A percentile compares a stretch with the other conserved stretches of the same genome.
Evolutionary conservation across 805 yeast species (phyloP).

Genomic region (Candida xiaguanensis): DNA sequence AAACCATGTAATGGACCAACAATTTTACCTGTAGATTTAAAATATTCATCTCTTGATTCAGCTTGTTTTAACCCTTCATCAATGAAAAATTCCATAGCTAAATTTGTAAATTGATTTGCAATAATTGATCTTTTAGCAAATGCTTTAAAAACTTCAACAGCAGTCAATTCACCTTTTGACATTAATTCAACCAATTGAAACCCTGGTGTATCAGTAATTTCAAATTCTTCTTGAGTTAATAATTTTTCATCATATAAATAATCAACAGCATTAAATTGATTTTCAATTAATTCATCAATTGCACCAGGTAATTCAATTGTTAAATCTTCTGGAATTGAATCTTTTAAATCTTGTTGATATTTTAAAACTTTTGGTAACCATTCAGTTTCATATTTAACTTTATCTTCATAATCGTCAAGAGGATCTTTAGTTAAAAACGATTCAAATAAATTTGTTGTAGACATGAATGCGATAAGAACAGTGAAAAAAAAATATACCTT

Average conservation of each 20-base stretch:
- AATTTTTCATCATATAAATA: constrained; percentile 31
- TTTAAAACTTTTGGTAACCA: constrained; percentile 47
- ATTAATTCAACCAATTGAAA: constrained; percentile 22
- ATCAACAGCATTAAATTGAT: constrained; percentile 35
- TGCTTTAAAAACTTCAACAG: constrained; percentile 39
- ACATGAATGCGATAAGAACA: not conserved
- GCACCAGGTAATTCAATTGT: constrained; percentile 29
- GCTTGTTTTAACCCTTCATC: constrained; percentile 60
- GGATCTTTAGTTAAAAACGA: constrained; percentile 29
- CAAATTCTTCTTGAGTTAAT: constrained; percentile 31
- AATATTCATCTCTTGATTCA: constrained; percentile 49
- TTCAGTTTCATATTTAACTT: constrained; percentile 34
- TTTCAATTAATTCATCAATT: constrained; percentile 24
- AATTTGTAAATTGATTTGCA: constrained; percentile 42
- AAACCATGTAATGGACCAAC: constrained; percentile 66
- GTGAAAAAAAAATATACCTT: too few relatives aligned
- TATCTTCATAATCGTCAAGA: constrained; percentile 34
- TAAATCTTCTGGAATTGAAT: constrained; percentile 29
- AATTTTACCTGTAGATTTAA: constrained; percentile 42
- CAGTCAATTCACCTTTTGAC: constrained; percentile 30
- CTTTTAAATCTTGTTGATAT: constrained; percentile 29
- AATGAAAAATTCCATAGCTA: constrained; percentile 45
- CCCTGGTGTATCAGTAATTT: constrained; percentile 35
- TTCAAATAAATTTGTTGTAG: constrained; percentile 6
- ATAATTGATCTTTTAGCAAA: constrained; percentile 41